phyloP scores from a whole-genome alignment of 371 early-diverging fungal genomes.

The Apophysomyces variabilis region DNA sequence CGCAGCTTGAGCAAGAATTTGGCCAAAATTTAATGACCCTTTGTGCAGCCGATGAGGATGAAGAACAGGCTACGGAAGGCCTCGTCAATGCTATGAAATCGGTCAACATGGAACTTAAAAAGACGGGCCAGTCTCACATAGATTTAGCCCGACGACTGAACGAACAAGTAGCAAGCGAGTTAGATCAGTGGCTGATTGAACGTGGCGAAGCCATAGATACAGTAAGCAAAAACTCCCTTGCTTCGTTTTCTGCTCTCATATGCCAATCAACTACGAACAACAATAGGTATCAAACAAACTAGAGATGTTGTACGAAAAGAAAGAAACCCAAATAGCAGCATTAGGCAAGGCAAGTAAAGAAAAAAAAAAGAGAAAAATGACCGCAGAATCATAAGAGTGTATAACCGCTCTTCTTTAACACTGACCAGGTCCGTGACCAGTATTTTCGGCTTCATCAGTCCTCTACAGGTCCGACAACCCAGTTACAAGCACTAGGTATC shows the following conservation, averaged over 20 bases:
- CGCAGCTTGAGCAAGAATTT: conserved; percentile 37
- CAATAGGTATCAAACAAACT: conserved; percentile 4
- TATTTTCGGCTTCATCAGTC: conserved; percentile 27
- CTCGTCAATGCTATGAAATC: conserved; percentile 22
- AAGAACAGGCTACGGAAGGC: conserved; percentile 14
- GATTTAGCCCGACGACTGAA: conserved; percentile 34
- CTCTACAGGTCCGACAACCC: conserved; percentile 20
- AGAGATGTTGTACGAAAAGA: conserved; percentile 21
- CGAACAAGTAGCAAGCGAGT: conserved; percentile 22
- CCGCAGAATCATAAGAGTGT: neutral
- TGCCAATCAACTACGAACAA: neutral
- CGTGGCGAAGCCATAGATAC: conserved; percentile 18
- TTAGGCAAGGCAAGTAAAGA: conserved; percentile 22
- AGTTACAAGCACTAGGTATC: conserved; percentile 25
- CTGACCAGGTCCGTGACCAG: conserved; percentile 18
- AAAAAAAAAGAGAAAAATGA: neutral
- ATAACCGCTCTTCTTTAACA: neutral
- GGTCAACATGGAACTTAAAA: conserved; percentile 32
- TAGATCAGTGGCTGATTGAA: conserved; percentile 30
- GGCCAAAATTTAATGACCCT: conserved; percentile 35
- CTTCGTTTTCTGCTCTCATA: neutral
- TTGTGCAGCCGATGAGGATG: neutral
- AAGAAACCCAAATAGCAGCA: conserved; percentile 15
- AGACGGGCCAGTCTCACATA: conserved; percentile 41
- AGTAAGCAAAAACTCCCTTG: conserved; percentile 7